Conservation (phyloP, 495 filamentous ascomycete species). For the Baudoinia panamericana region DNA sequence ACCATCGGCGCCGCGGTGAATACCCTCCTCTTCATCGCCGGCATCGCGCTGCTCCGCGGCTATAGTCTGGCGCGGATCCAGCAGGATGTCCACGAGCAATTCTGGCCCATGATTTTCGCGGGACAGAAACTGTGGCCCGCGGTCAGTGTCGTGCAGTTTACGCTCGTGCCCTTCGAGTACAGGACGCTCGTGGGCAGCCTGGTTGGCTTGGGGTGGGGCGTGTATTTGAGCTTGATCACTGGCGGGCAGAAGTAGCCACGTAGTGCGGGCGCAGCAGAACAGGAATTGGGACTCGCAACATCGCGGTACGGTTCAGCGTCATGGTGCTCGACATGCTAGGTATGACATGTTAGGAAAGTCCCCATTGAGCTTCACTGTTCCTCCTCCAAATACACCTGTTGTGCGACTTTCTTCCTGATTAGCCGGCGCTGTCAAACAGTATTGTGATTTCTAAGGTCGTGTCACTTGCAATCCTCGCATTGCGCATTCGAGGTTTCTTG, state of each 20-base stretch:
- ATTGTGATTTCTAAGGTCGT: no score
- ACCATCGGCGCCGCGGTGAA: slow-evolving; percentile 63
- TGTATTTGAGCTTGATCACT: slow-evolving; percentile 55
- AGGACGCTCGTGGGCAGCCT: slow-evolving; percentile 65
- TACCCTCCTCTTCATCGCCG: slow-evolving; percentile 57
- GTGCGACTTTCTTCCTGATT: no score
- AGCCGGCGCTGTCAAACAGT: no score
- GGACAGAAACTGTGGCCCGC: slow-evolving; percentile 73
- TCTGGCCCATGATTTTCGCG: slow-evolving; percentile 56
- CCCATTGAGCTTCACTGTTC: no score
- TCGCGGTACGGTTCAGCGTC: no score
- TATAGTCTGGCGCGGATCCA: slow-evolving; percentile 3
- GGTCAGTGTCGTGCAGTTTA: slow-evolving; percentile 69
- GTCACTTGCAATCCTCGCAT: slow-evolving; percentile 18
- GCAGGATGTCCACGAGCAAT: slow-evolving; percentile 38
- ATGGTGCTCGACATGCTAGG: no score
- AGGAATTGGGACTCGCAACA: no score
- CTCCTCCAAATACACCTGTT: no score
- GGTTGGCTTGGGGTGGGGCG: slow-evolving; percentile 68
- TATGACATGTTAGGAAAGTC: no score
- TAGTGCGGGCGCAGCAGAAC: no score
- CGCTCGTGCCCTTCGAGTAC: slow-evolving; percentile 61
- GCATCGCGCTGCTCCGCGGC: slow-evolving; percentile 40
- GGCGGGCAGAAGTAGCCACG: slow-evolving; percentile 3
- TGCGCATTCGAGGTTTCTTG: background rate